These are phyloP conservation scores for Phytophthora pistaciae DNA, from an alignment of 352 stramenopile species.

Conservation along the genomic window DNA sequence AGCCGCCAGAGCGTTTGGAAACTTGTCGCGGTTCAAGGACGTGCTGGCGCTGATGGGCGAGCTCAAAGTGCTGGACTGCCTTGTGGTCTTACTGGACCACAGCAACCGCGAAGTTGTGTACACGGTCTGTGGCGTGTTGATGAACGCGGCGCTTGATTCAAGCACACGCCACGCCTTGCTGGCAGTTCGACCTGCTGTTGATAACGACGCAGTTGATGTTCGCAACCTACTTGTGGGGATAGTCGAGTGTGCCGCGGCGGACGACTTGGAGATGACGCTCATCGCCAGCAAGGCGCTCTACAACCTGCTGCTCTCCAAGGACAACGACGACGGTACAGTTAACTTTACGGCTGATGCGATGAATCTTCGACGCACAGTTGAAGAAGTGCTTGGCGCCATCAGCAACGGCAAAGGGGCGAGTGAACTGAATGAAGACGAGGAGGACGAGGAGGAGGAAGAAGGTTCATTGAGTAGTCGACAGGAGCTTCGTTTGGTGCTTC, in stretches of 20 bases:
- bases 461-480: conserved; percentile 19
- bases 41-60: conserved; percentile 62
- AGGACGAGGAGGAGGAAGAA: conserved; percentile 16
- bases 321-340: background rate
- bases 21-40: conserved; percentile 81
- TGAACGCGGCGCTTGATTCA: conserved; percentile 82
- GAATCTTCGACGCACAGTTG: conserved; percentile 37
- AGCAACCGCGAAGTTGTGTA: conserved; percentile 84
- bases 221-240: conserved; percentile 51
- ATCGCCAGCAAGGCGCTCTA: conserved; percentile 88
- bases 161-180: conserved; percentile 47
- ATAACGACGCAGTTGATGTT: conserved; percentile 43
- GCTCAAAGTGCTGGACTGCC: conserved; percentile 69
- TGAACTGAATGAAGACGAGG: conserved; percentile 8
- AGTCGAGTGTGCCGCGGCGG: conserved; percentile 63
- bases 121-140: conserved; percentile 81
- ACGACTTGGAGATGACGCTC: conserved; percentile 78
- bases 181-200: conserved; percentile 28
- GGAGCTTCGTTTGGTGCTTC: conserved; percentile 55
- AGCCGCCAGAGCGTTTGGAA: conserved; percentile 85
- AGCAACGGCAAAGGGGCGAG: background rate
- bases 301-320: conserved; percentile 72
- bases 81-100: conserved; percentile 84
- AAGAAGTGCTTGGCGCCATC: conserved; percentile 40
- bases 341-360: conserved; percentile 13